These are phyloP conservation scores for Pichia ethanolica DNA, from an alignment of 805 yeast species.

Conservation along the genomic window DNA sequence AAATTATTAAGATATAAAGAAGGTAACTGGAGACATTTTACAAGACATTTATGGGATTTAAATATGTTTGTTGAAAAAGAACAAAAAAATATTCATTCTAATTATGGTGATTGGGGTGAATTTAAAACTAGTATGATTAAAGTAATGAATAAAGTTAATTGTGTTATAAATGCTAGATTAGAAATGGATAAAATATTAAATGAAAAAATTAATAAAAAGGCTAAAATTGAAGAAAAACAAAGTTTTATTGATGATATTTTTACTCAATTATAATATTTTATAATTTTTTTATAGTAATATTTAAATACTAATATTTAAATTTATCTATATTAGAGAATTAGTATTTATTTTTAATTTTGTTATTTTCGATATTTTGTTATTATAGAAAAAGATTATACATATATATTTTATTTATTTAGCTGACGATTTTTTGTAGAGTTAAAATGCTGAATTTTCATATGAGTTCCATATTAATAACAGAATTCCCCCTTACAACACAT, in stretches of 20 bases:
- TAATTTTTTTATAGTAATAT: too few relatives aligned
- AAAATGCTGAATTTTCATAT: background rate
- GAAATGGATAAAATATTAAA: conserved; percentile 3
- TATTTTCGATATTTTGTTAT: too few relatives aligned
- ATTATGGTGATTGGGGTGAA: conserved; percentile 11
- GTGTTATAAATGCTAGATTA: conserved; percentile 9
- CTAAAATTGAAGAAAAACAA: background rate
- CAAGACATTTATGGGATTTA: conserved; percentile 8
- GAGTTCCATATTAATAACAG: conserved; percentile 45
- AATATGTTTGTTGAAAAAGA: conserved; percentile 12
- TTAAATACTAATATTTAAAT: too few relatives aligned
- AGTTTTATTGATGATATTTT: conserved; percentile 11
- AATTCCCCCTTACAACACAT: conserved; percentile 45
- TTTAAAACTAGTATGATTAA: conserved; percentile 11
- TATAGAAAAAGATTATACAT: background rate
- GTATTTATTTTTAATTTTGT: too few relatives aligned
- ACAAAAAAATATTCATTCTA: background rate
- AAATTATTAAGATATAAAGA: conserved; percentile 14
- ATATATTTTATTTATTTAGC: background rate
- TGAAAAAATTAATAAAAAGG: background rate
- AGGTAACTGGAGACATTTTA: conserved; percentile 23
- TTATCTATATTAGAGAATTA: too few relatives aligned
- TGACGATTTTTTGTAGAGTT: background rate
- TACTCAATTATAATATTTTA: background rate
- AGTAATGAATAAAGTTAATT: conserved; percentile 6